Conservation (phyloP, 1,139 yeast genomes). For the Candida sanyaensis region DNA sequence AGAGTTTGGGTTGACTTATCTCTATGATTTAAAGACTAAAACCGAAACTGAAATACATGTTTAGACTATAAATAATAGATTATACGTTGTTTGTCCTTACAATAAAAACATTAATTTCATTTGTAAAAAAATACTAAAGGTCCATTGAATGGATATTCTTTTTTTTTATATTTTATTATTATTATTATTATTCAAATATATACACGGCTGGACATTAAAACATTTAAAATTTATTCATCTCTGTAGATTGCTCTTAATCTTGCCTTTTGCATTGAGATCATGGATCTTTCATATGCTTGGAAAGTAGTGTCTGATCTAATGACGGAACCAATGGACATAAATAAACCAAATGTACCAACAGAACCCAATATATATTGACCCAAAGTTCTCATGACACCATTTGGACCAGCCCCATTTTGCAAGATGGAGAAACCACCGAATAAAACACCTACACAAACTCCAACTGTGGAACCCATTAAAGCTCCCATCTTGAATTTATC, state of each 20-base stretch:
- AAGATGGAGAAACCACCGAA: conserved; percentile 92
- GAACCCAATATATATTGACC: conserved; percentile 97
- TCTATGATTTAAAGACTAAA: conserved; percentile 27
- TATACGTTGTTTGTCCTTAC: background rate
- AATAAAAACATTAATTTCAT: background rate
- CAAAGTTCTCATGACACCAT: conserved; percentile 92
- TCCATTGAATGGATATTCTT: background rate
- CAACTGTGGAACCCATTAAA: conserved; percentile 94
- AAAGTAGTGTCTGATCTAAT: conserved; percentile 73
- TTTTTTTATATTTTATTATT: background rate
- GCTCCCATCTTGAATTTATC: conserved; percentile 98
- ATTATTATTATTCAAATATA: background rate
- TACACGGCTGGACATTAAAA: conserved; percentile 3
- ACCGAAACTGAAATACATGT: conserved; percentile 16
- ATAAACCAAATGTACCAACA: conserved; percentile 93
- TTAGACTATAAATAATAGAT: conserved; percentile 6
- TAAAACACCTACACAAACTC: conserved; percentile 92
- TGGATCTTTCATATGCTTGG: conserved; percentile 40
- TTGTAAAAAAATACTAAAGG: background rate
- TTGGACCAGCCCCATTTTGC: conserved; percentile 97
- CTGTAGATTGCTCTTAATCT: conserved; percentile 35
- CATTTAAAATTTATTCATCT: conserved; percentile 11
- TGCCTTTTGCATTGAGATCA: conserved; percentile 40
- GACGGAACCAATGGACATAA: conserved; percentile 93
- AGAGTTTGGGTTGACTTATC: conserved; percentile 45